These are phyloP conservation scores for Cutaneotrichosporon sp. DNA, from an alignment of 1,284 basidiomycete genomes.

Conservation along the genomic window DNA sequence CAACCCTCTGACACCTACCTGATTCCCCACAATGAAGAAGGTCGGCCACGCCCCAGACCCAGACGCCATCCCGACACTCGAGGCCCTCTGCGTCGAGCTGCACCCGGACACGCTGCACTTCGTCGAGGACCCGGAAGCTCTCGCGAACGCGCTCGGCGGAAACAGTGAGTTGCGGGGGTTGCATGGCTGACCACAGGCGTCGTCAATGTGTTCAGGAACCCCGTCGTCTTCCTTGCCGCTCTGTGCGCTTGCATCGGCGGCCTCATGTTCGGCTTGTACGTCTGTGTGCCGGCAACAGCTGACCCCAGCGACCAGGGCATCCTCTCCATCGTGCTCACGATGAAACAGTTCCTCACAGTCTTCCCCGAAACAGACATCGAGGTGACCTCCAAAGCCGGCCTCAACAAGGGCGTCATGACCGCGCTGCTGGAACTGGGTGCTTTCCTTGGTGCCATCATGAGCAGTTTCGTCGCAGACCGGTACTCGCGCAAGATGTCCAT, in stretches of 20 bases:
- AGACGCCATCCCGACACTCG: slow-evolving; percentile 7
- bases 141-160: slow-evolving; percentile 8
- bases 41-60: slow-evolving; percentile 3
- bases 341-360: slow-evolving; percentile 29
- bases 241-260: slow-evolving; percentile 27
- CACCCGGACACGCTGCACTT: slow-evolving; percentile 3
- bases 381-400: slow-evolving; percentile 12
- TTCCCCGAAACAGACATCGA: slow-evolving; percentile 34
- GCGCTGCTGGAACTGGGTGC: slow-evolving; percentile 39
- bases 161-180: neutral
- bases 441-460: slow-evolving; percentile 29
- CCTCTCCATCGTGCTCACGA: slow-evolving; percentile 31
- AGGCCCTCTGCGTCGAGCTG: slow-evolving; percentile 3
- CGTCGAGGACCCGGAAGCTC: slow-evolving; percentile 2
- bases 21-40: neutral
- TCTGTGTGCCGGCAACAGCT: neutral
- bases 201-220: slow-evolving; percentile 18
- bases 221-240: slow-evolving; percentile 15
- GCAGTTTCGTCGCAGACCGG: slow-evolving; percentile 32
- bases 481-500: slow-evolving; percentile 29
- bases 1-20: neutral
- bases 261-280: slow-evolving; percentile 19
- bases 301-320: slow-evolving; percentile 30
- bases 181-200: slow-evolving; percentile 10
- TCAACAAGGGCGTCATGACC: slow-evolving; percentile 36